A percentile compares a stretch with the other conserved stretches of the same genome.
Conservation (phyloP, 805 yeast species). For the Yamadazyma olivae region DNA sequence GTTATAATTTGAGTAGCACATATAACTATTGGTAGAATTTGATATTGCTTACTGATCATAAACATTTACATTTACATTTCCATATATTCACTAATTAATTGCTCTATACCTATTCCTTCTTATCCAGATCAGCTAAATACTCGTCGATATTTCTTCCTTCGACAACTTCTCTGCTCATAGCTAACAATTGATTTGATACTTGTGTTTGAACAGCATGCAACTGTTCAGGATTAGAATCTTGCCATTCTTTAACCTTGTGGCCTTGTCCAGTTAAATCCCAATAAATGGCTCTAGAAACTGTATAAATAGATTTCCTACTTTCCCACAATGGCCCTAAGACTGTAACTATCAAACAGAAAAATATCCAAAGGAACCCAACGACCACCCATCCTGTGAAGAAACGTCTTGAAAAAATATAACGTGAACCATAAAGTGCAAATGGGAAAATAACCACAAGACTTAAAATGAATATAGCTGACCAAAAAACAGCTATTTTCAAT, state of each 20-base stretch:
- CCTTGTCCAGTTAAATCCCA: slow-evolving; percentile 84
- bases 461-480: slow-evolving; percentile 61
- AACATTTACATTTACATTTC: neutral
- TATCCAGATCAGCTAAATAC: slow-evolving; percentile 13
- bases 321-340: slow-evolving; percentile 70
- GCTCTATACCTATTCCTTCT: slow-evolving; percentile 14
- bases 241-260: slow-evolving; percentile 74
- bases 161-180: slow-evolving; percentile 14
- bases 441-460: slow-evolving; percentile 79
- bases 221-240: slow-evolving; percentile 65
- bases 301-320: slow-evolving; percentile 64
- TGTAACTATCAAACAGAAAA: slow-evolving; percentile 61
- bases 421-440: slow-evolving; percentile 88
- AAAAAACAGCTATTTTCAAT: slow-evolving; percentile 56
- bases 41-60: too few relatives aligned
- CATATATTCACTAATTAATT: neutral
- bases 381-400: slow-evolving; percentile 90
- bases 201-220: slow-evolving; percentile 73
- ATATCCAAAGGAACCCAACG: slow-evolving; percentile 80
- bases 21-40: too few relatives aligned
- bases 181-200: slow-evolving; percentile 37
- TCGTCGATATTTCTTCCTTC: slow-evolving; percentile 22
- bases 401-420: slow-evolving; percentile 67
- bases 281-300: slow-evolving; percentile 71
- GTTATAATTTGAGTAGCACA: too few relatives aligned